phyloP scores from a whole-genome alignment of 2,329 filamentous ascomycete genomes.

The Diaporthe sp. region DNA sequence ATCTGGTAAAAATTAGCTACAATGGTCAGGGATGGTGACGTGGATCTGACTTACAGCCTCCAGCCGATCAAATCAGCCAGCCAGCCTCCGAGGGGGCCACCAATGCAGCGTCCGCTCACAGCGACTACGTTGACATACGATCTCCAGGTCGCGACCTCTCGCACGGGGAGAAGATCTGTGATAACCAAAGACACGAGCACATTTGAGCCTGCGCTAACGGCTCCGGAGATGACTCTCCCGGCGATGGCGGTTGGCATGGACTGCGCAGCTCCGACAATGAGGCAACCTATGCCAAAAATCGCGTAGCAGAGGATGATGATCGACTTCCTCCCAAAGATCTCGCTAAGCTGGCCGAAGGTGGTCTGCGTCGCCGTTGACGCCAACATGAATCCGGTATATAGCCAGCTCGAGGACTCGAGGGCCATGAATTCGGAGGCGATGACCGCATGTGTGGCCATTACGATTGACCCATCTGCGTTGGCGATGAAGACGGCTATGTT shows the following conservation, averaged over 20 bases:
- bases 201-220: slow-evolving; percentile 65
- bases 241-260: slow-evolving; percentile 64
- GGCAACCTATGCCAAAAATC: slow-evolving; percentile 63
- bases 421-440: slow-evolving; percentile 74
- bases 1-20: slow-evolving; percentile 51
- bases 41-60: slow-evolving; percentile 65
- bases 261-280: slow-evolving; percentile 57
- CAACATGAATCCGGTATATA: slow-evolving; percentile 67
- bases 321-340: slow-evolving; percentile 69
- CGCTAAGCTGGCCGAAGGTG: slow-evolving; percentile 69
- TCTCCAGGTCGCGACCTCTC: slow-evolving; percentile 68
- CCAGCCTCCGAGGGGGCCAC: slow-evolving; percentile 71
- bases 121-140: slow-evolving; percentile 67
- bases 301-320: slow-evolving; percentile 64
- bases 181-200: slow-evolving; percentile 66
- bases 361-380: slow-evolving; percentile 67
- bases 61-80: slow-evolving; percentile 75
- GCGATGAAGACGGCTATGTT: slow-evolving; percentile 72
- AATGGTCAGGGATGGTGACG: background rate
- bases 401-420: slow-evolving; percentile 70
- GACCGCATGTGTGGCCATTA: slow-evolving; percentile 75
- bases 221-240: slow-evolving; percentile 66
- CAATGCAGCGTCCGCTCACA: slow-evolving; percentile 65
- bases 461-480: slow-evolving; percentile 74
- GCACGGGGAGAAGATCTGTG: slow-evolving; percentile 66